These are phyloP conservation scores for Dactylellina parvicollis DNA, from an alignment of 2,329 filamentous ascomycete genomes.

Conservation along the genomic window DNA sequence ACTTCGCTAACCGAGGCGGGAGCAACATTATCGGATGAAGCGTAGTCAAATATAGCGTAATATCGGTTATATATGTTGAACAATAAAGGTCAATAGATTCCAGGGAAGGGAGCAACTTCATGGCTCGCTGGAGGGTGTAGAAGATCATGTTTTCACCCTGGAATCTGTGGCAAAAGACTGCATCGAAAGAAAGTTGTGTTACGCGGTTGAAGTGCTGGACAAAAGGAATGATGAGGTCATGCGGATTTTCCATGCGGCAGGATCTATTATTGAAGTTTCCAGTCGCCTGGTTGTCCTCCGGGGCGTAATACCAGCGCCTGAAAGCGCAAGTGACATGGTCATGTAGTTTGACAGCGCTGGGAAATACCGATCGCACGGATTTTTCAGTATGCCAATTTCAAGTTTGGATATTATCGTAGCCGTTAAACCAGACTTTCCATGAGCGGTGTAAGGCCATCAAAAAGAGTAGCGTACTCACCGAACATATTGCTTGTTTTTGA, in stretches of 20 bases:
- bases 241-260: neutral
- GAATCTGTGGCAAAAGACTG: constrained; percentile 11
- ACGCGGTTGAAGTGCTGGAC: neutral
- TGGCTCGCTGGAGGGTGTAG: neutral
- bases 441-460: too few species aligned
- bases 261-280: neutral
- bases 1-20: neutral
- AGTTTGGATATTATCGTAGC: too few species aligned
- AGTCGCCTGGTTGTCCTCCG: neutral
- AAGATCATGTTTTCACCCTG: neutral
- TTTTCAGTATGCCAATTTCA: neutral
- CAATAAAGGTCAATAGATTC: neutral
- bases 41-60: neutral
- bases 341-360: neutral
- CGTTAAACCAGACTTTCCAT: too few species aligned
- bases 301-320: neutral
- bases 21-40: neutral
- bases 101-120: neutral
- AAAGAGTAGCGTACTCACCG: neutral
- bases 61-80: neutral
- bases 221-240: neutral
- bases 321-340: constrained; percentile 4
- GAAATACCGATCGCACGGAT: neutral
- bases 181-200: constrained; percentile 9
- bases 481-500: constrained; percentile 13